Evolutionary conservation across 2,329 filamentous ascomycete species (phyloP).

Genomic region (Hypoxylon sp.): DNA sequence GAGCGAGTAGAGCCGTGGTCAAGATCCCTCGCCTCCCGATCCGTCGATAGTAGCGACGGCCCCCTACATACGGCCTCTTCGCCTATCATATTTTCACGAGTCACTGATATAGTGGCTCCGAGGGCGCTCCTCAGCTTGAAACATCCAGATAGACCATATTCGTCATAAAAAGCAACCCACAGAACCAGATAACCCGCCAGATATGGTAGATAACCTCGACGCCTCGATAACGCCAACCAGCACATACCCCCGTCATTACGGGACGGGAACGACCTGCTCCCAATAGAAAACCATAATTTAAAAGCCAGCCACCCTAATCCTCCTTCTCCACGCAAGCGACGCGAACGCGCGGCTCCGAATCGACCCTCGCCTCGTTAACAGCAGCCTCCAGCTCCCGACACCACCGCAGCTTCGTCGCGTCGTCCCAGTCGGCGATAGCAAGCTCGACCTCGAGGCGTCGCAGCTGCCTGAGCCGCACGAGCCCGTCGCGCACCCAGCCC

Average conservation of each 20-base stretch:
- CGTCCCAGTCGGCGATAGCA: slow-evolving; percentile 44
- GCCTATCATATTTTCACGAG: no score
- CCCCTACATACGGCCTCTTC: background rate
- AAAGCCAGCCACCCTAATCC: background rate
- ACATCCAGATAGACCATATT: no score
- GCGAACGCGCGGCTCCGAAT: slow-evolving; percentile 22
- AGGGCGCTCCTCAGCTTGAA: no score
- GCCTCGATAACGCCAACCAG: no score
- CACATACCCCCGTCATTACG: no score
- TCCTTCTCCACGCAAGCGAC: slow-evolving; percentile 42
- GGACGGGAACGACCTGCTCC: background rate
- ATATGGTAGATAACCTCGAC: no score
- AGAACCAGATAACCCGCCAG: no score
- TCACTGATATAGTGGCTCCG: no score
- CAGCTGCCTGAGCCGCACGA: slow-evolving; percentile 46
- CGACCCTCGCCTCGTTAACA: slow-evolving; percentile 36
- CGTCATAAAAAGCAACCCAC: no score
- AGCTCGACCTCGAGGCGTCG: slow-evolving; percentile 54
- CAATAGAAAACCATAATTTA: background rate
- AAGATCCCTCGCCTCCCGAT: background rate
- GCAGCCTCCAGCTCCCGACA: slow-evolving; percentile 44
- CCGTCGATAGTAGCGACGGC: background rate
- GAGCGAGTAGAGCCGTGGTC: background rate
- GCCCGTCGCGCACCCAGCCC: slow-evolving; percentile 46
- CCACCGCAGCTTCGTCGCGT: slow-evolving; percentile 48